Conservation (phyloP, 257 asterid genomes). For the Forsythia viridissima region DNA sequence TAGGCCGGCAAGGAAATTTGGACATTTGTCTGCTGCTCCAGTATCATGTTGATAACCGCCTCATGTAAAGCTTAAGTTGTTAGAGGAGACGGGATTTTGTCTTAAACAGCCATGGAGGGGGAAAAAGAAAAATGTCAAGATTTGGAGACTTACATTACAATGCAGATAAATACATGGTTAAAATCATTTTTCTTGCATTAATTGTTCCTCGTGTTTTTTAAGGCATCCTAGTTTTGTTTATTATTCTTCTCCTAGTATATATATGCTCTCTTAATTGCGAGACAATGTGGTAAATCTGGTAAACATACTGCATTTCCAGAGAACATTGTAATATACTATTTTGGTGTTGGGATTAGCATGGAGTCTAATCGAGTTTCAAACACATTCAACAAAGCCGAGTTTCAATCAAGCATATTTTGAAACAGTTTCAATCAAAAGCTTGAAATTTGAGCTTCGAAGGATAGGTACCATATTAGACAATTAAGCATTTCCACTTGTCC, state of each 20-base stretch:
- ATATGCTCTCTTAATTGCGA: background rate
- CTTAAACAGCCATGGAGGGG: background rate
- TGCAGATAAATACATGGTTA: too few species aligned
- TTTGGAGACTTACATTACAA: background rate
- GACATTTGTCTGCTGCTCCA: background rate
- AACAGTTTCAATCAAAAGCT: too few species aligned
- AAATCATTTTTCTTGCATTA: background rate
- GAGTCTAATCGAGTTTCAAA: too few species aligned
- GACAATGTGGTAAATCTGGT: background rate
- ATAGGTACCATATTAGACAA: too few species aligned
- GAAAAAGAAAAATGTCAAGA: background rate
- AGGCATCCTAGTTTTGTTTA: background rate
- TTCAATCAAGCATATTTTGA: too few species aligned
- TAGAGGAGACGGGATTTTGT: background rate
- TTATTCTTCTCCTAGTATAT: background rate
- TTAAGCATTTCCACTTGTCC: too few species aligned
- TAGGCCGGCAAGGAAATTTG: background rate
- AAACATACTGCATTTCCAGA: background rate
- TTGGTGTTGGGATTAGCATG: background rate
- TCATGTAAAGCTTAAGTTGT: background rate
- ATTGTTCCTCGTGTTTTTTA: background rate
- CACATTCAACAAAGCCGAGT: too few species aligned
- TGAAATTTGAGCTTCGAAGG: too few species aligned
- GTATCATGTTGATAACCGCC: background rate
- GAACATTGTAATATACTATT: background rate